Percentiles rank a stretch among this genome's conserved stretches.
phyloP scores from a whole-genome alignment of 2,329 filamentous ascomycete species.

The Didymella pomorum region DNA sequence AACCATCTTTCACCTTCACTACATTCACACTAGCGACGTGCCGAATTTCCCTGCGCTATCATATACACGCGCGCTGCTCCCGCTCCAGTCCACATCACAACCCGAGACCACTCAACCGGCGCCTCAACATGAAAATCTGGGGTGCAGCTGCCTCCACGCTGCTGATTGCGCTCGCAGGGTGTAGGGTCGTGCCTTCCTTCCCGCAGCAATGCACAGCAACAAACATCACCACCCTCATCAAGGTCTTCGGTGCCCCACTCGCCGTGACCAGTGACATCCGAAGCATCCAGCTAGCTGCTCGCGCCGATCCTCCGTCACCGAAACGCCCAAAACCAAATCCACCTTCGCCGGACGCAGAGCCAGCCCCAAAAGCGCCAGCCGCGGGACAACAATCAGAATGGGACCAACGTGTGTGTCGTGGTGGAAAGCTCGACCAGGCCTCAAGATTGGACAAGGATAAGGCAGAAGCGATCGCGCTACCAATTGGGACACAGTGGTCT shows the following conservation, averaged over 20 bases:
- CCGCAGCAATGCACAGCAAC: neutral
- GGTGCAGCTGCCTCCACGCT: neutral
- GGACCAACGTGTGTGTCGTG: slow-evolving; percentile 16
- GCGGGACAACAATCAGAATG: neutral
- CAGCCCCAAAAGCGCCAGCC: neutral
- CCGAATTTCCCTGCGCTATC: neutral
- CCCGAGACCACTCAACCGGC: neutral
- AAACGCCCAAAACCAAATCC: slow-evolving; percentile 2
- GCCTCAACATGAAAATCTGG: neutral
- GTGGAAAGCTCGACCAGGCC: slow-evolving; percentile 15
- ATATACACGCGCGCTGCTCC: no score
- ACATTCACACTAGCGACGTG: neutral
- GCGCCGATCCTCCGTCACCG: slow-evolving; percentile 4
- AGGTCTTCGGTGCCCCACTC: neutral
- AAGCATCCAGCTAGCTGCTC: neutral
- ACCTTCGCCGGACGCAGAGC: neutral
- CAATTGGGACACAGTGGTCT: slow-evolving; percentile 5
- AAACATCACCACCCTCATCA: slow-evolving; percentile 5
- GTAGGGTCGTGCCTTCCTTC: slow-evolving; percentile 4
- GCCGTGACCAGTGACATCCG: neutral
- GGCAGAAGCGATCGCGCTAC: slow-evolving; percentile 1
- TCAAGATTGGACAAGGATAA: slow-evolving; percentile 15
- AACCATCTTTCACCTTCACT: neutral
- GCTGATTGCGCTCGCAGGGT: neutral
- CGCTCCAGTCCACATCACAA: neutral